phyloP scores from a whole-genome alignment of 2,329 filamentous ascomycete species.

The Xenoacremonium recifei region DNA sequence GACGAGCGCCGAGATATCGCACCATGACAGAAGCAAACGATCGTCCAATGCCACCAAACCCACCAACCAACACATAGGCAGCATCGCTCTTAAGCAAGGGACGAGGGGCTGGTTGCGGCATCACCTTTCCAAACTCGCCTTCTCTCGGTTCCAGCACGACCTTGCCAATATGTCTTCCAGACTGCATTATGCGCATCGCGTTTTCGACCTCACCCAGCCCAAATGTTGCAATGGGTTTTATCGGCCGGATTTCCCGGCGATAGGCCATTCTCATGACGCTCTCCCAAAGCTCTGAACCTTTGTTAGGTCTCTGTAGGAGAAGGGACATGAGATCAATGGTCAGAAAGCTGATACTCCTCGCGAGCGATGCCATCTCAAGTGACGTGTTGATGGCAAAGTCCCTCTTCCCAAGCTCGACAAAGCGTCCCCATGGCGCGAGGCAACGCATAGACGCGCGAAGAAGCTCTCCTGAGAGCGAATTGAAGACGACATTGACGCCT shows the following conservation, averaged over 20 bases:
- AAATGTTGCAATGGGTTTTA: conserved; percentile 11
- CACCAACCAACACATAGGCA: no score
- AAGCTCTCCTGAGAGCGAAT: conserved; percentile 33
- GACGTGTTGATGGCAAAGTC: conserved; percentile 26
- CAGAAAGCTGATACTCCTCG: conserved; percentile 31
- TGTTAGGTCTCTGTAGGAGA: not conserved
- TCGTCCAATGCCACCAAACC: no score
- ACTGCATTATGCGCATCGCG: conserved; percentile 40
- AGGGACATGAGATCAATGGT: conserved; percentile 11
- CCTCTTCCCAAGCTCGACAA: conserved; percentile 31
- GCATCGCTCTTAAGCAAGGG: no score
- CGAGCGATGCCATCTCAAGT: conserved; percentile 34
- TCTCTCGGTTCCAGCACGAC: conserved; percentile 38
- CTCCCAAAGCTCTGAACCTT: conserved; percentile 1
- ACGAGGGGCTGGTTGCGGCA: no score
- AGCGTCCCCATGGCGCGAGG: conserved; percentile 33
- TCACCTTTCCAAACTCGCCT: no score
- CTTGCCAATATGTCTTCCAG: conserved; percentile 40
- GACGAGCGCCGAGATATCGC: no score
- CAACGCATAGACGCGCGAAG: conserved; percentile 32
- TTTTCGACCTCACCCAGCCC: conserved; percentile 31
- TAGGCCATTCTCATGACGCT: conserved; percentile 8
- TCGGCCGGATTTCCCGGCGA: conserved; percentile 2
- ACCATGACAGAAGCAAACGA: no score
- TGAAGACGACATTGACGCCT: conserved; percentile 36